phyloP scores from a whole-genome alignment of 2,329 filamentous ascomycete genomes.

The Triangularia verruculosa region DNA sequence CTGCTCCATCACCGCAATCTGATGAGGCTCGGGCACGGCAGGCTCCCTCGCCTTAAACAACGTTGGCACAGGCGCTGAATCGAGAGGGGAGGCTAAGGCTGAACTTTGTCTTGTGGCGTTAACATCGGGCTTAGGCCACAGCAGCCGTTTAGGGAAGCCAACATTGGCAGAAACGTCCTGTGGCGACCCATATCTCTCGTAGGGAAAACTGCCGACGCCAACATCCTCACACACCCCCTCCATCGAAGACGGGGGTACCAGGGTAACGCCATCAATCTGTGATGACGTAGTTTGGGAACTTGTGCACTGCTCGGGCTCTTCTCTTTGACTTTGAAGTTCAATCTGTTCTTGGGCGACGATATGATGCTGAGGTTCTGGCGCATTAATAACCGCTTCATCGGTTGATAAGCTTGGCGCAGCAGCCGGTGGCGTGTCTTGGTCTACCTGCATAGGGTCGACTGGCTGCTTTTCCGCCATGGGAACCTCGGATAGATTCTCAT shows the following conservation, averaged over 20 bases:
- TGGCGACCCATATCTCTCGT: conserved; percentile 15
- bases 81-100: neutral
- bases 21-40: neutral
- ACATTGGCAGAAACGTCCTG: conserved; percentile 12
- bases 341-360: neutral
- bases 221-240: conserved; percentile 1
- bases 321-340: neutral
- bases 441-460: neutral
- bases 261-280: conserved; percentile 23
- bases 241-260: conserved; percentile 13
- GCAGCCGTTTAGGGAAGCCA: conserved; percentile 19
- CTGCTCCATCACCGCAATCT: neutral
- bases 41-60: neutral
- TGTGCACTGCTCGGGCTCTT: neutral
- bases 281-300: conserved; percentile 8
- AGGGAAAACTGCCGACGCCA: conserved; percentile 19
- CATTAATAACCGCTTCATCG: neutral
- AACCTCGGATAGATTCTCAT: neutral
- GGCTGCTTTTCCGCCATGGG: neutral
- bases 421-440: neutral
- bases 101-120: neutral
- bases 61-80: neutral
- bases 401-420: neutral
- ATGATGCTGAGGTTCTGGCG: neutral
- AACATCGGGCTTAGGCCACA: conserved; percentile 22